These are phyloP conservation scores for Arthrobotrys sphaeroides DNA, from an alignment of 2,329 filamentous ascomycete species.

Conservation along the genomic window DNA sequence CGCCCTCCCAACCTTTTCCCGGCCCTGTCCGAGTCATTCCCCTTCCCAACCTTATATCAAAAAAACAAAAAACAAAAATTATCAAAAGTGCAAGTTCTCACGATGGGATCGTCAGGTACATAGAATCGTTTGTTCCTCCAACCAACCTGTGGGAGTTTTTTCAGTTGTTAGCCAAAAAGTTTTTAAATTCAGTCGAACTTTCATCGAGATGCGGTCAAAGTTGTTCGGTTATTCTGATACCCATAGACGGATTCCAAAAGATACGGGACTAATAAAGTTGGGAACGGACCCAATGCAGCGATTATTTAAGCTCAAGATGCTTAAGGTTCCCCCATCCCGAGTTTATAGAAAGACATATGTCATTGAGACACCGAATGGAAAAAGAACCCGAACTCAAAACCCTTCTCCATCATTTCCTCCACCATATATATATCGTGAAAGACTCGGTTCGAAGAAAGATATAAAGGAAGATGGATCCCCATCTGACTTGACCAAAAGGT, in stretches of 20 bases:
- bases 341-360: conserved; percentile 26
- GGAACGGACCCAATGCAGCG: conserved; percentile 41
- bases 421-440: neutral
- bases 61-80: too few relatives aligned
- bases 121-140: conserved; percentile 7
- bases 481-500: neutral
- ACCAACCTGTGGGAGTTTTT: neutral
- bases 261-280: conserved; percentile 31
- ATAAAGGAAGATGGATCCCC: conserved; percentile 35
- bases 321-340: conserved; percentile 14
- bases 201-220: conserved; percentile 43
- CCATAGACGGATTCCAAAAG: conserved; percentile 1
- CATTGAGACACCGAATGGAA: neutral
- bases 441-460: conserved; percentile 14
- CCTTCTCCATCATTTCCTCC: neutral
- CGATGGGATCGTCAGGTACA: conserved; percentile 47
- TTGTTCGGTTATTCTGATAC: conserved; percentile 27
- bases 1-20: neutral
- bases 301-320: conserved; percentile 21
- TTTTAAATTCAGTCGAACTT: conserved; percentile 42
- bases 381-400: neutral
- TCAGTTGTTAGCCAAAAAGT: conserved; percentile 10
- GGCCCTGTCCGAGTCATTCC: neutral
- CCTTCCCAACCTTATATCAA: conserved; percentile 14
- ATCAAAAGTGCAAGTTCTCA: conserved; percentile 20